A percentile compares a stretch with the other conserved stretches of the same genome.
phyloP scores from a whole-genome alignment of 2,329 filamentous ascomycete species.

The Lachnellula suecica region DNA sequence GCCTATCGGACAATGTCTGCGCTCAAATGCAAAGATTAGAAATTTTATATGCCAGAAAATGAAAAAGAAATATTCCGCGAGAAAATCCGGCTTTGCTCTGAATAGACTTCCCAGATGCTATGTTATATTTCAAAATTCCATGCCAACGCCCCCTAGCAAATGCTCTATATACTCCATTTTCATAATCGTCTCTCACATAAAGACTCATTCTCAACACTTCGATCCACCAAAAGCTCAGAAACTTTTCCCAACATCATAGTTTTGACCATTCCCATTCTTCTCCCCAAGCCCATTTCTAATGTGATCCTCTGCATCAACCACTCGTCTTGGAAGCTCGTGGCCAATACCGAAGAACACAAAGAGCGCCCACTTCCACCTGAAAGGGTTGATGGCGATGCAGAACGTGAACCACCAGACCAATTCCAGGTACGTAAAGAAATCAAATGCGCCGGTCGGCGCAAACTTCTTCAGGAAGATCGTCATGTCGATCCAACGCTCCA shows the following conservation, averaged over 20 bases:
- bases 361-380: conserved; percentile 85
- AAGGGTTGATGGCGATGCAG: conserved; percentile 76
- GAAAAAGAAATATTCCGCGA: too few species aligned
- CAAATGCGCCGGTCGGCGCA: conserved; percentile 74
- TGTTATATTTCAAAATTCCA: too few species aligned
- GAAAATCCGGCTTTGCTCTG: too few species aligned
- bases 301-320: conserved; percentile 66
- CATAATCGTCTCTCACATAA: neutral
- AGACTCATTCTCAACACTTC: neutral
- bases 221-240: conserved; percentile 11
- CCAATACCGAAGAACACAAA: conserved; percentile 82
- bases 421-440: conserved; percentile 88
- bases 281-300: conserved; percentile 54
- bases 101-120: too few species aligned
- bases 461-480: conserved; percentile 68
- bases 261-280: conserved; percentile 27
- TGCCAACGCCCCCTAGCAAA: too few species aligned
- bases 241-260: conserved; percentile 26
- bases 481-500: conserved; percentile 86
- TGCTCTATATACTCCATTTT: neutral
- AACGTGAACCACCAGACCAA: conserved; percentile 85
- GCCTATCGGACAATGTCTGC: too few species aligned
- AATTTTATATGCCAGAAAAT: too few species aligned
- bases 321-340: conserved; percentile 58
- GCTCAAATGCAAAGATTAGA: too few species aligned